Evolutionary conservation across 2,329 filamentous ascomycete species (phyloP).

Genomic region (Magnaporthales sp.): DNA sequence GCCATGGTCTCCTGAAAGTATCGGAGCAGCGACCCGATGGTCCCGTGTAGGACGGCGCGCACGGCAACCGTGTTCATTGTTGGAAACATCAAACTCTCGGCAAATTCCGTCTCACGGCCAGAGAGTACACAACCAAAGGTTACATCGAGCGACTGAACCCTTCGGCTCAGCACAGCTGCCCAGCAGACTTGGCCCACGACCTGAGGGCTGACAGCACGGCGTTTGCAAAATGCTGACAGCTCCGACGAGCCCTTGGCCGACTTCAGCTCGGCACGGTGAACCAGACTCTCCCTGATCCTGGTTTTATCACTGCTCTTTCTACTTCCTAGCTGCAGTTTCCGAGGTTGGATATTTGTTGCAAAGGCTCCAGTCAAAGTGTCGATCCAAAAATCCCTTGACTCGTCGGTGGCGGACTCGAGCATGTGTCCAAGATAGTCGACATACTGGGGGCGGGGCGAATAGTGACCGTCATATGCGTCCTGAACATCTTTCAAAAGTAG

Average conservation of each 20-base stretch:
- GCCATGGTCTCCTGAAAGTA: constrained; percentile 66
- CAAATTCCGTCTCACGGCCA: constrained; percentile 67
- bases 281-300: neutral
- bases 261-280: constrained; percentile 33
- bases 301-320: neutral
- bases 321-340: neutral
- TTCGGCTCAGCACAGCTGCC: constrained; percentile 59
- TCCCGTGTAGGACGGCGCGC: constrained; percentile 64
- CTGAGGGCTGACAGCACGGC: constrained; percentile 62
- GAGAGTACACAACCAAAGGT: constrained; percentile 77
- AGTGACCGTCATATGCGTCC: constrained; percentile 47
- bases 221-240: constrained; percentile 54
- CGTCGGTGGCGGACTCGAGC: constrained; percentile 29
- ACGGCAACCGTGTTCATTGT: constrained; percentile 87
- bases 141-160: constrained; percentile 59
- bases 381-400: constrained; percentile 59
- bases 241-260: constrained; percentile 31
- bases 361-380: constrained; percentile 49
- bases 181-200: constrained; percentile 69
- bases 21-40: constrained; percentile 51
- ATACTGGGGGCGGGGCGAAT: constrained; percentile 35
- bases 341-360: constrained; percentile 29
- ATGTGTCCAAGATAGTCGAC: constrained; percentile 46
- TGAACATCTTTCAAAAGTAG: constrained; percentile 65
- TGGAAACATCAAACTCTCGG: constrained; percentile 66